Conservation (phyloP, 495 filamentous ascomycete species). For the Hypoxylon trugodes region DNA sequence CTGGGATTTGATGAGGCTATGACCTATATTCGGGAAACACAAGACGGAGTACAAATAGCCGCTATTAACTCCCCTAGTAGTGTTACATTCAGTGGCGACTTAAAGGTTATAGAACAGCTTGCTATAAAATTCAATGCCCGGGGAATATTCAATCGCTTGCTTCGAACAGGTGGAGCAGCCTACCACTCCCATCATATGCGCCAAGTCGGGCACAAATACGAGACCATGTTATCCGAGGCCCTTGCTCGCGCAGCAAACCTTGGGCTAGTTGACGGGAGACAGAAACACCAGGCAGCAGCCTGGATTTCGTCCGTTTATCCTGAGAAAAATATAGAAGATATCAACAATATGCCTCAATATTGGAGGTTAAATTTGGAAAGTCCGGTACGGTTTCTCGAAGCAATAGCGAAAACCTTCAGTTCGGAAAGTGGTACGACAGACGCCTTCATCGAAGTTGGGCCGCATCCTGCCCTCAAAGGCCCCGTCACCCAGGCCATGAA, state of each 20-base stretch:
- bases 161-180: constrained; percentile 58
- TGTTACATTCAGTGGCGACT: constrained; percentile 56
- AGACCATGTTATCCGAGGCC: neutral
- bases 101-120: constrained; percentile 39
- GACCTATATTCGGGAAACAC: constrained; percentile 44
- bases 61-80: constrained; percentile 54
- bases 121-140: constrained; percentile 50
- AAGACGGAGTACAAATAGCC: constrained; percentile 45
- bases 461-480: constrained; percentile 47
- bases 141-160: constrained; percentile 48
- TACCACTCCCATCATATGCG: constrained; percentile 63
- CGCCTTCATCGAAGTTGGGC: neutral
- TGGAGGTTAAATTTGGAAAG: constrained; percentile 53
- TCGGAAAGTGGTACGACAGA: constrained; percentile 26
- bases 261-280: neutral
- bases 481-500: constrained; percentile 63
- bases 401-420: constrained; percentile 45
- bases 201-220: neutral
- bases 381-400: constrained; percentile 49
- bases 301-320: constrained; percentile 32
- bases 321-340: neutral
- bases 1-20: constrained; percentile 46
- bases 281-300: neutral
- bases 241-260: neutral
- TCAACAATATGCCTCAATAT: constrained; percentile 40